phyloP scores from a whole-genome alignment of 805 yeast species.

The Wickerhamomyces bovis region DNA sequence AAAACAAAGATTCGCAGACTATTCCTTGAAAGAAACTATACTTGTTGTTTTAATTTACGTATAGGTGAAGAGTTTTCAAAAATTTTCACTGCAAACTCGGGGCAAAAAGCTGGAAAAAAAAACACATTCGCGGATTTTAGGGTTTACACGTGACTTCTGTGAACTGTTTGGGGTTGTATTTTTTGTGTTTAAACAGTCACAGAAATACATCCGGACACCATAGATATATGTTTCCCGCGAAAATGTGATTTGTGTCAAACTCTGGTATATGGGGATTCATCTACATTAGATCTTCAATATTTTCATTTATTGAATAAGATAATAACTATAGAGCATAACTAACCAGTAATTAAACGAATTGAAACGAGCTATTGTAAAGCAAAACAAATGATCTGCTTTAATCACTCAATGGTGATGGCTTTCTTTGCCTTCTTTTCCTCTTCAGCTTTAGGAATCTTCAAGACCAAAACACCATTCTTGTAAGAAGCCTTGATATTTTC shows the following conservation, averaged over 20 bases:
- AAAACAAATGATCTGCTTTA: too few species aligned
- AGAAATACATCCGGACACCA: neutral
- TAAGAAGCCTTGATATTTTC: slow-evolving; percentile 40
- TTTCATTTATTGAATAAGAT: neutral
- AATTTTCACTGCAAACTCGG: neutral
- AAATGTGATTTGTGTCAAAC: too few species aligned
- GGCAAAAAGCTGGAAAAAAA: neutral
- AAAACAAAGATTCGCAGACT: slow-evolving; percentile 55
- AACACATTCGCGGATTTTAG: neutral
- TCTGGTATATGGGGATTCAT: too few species aligned
- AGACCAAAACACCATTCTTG: slow-evolving; percentile 38
- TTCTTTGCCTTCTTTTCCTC: slow-evolving; percentile 21
- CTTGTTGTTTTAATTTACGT: neutral
- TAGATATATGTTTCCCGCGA: too few species aligned
- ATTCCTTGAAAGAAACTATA: slow-evolving; percentile 46
- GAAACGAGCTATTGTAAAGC: neutral
- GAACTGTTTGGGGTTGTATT: too few species aligned
- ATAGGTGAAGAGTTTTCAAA: neutral
- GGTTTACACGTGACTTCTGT: neutral
- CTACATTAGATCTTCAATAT: too few species aligned
- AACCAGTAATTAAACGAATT: neutral
- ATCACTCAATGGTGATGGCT: slow-evolving; percentile 13
- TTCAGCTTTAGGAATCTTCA: slow-evolving; percentile 35
- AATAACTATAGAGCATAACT: neutral
- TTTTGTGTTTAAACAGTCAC: neutral